Percentiles rank a stretch among this genome's conserved stretches.
phyloP scores from a whole-genome alignment of 2,329 filamentous ascomycete species.

The Alternaria viburni region DNA sequence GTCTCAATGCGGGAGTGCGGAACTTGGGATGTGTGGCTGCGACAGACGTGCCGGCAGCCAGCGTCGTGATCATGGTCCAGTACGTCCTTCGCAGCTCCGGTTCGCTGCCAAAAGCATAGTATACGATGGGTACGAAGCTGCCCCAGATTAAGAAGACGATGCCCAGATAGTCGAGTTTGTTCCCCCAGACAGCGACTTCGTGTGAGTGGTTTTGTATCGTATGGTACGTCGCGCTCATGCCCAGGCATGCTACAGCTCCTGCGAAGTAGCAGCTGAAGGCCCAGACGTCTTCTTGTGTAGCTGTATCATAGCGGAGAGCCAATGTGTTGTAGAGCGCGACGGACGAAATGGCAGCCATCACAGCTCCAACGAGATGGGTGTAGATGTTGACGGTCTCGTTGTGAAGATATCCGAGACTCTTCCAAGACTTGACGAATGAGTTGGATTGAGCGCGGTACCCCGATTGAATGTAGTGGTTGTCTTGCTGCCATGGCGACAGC shows the following conservation, averaged over 20 bases:
- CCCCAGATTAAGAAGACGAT: constrained; percentile 93
- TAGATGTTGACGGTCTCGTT: constrained; percentile 77
- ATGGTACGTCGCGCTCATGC: constrained; percentile 74
- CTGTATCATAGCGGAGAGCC: constrained; percentile 41
- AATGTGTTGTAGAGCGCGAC: constrained; percentile 32
- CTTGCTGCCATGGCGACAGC: constrained; percentile 56
- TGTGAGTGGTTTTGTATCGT: constrained; percentile 84
- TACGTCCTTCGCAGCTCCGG: constrained; percentile 72
- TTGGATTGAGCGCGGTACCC: constrained; percentile 70
- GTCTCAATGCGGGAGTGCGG: constrained; percentile 80
- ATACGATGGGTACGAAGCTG: constrained; percentile 83
- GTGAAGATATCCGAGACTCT: constrained; percentile 67
- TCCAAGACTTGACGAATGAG: constrained; percentile 65
- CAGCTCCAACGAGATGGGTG: constrained; percentile 63
- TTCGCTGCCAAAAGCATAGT: constrained; percentile 65
- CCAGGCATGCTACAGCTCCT: constrained; percentile 53
- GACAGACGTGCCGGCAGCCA: constrained; percentile 76
- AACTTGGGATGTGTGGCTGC: constrained; percentile 84
- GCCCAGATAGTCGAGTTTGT: constrained; percentile 92
- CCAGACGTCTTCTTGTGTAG: constrained; percentile 43
- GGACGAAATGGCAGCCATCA: constrained; percentile 29
- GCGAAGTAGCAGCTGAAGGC: constrained; percentile 49
- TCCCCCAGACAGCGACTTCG: constrained; percentile 79
- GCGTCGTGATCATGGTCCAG: constrained; percentile 76
- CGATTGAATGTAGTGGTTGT: constrained; percentile 72